phyloP scores from a whole-genome alignment of 139 green algal species.

The Micromonas commoda region DNA sequence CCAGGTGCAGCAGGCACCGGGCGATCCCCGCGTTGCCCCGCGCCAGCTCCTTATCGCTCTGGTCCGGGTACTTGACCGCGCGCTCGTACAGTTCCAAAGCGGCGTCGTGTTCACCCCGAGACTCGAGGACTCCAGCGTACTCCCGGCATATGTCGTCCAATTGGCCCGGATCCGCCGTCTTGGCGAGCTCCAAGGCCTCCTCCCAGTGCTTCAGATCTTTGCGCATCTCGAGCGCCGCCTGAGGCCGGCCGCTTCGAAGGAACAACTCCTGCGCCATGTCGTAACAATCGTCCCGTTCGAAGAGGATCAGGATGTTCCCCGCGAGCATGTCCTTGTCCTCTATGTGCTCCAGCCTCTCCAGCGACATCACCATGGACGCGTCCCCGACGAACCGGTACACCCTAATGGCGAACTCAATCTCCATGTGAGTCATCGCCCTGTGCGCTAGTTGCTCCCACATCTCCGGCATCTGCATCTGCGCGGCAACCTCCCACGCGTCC shows the following conservation, averaged over 20 bases:
- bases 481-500: slow-evolving; percentile 46
- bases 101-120: slow-evolving; percentile 41
- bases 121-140: slow-evolving; percentile 53
- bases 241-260: slow-evolving; percentile 46
- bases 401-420: slow-evolving; percentile 55
- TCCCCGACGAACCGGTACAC: slow-evolving; percentile 53
- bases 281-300: slow-evolving; percentile 47
- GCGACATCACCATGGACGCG: slow-evolving; percentile 54
- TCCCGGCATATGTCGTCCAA: slow-evolving; percentile 37
- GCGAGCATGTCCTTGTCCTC: slow-evolving; percentile 67
- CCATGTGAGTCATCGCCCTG: slow-evolving; percentile 53
- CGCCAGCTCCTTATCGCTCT: neutral
- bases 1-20: slow-evolving; percentile 54
- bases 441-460: slow-evolving; percentile 49
- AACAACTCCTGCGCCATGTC: slow-evolving; percentile 64
- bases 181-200: slow-evolving; percentile 59
- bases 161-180: slow-evolving; percentile 51
- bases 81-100: slow-evolving; percentile 23
- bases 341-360: slow-evolving; percentile 49
- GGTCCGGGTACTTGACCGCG: slow-evolving; percentile 4
- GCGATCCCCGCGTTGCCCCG: slow-evolving; percentile 43
- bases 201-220: slow-evolving; percentile 70
- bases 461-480: slow-evolving; percentile 41
- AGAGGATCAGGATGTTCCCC: slow-evolving; percentile 56
- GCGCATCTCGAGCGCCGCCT: slow-evolving; percentile 66